phyloP scores from a whole-genome alignment of 208 protist species.

The Porcisia deanei region DNA sequence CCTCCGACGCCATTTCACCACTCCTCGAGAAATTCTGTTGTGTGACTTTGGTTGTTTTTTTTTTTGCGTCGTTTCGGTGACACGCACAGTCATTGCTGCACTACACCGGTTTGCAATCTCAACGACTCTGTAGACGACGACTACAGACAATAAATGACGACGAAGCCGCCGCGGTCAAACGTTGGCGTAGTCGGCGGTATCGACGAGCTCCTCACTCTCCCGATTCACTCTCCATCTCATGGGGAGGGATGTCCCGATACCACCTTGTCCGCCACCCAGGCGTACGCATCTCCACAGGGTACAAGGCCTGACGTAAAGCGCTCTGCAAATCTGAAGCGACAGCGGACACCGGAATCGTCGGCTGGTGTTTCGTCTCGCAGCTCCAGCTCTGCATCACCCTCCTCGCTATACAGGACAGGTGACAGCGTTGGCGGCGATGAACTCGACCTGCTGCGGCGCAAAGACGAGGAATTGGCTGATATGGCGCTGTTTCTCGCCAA shows the following conservation, averaged over 20 bases:
- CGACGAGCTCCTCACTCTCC: constrained; percentile 8
- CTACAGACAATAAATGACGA: background rate
- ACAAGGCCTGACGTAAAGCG: background rate
- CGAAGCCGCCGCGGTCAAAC: background rate
- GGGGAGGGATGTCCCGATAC: background rate
- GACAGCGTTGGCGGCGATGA: constrained; percentile 51
- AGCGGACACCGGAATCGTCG: background rate
- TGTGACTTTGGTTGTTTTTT: background rate
- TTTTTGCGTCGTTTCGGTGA: background rate
- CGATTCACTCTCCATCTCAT: background rate
- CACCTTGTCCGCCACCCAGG: background rate
- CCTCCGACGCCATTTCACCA: background rate
- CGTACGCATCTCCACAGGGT: background rate
- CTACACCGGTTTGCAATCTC: background rate
- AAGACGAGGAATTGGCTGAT: constrained; percentile 74
- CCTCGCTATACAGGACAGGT: background rate
- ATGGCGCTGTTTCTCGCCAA: constrained; percentile 71
- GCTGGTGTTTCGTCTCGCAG: constrained; percentile 1
- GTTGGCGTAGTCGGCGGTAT: constrained; percentile 1
- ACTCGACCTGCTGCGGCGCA: constrained; percentile 60
- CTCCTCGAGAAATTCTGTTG: background rate
- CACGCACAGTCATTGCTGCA: background rate
- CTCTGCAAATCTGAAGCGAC: background rate
- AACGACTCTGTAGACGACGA: no score
- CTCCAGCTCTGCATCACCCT: background rate